Conservation (phyloP, 2,329 filamentous ascomycete genomes). For the Diaporthe velutina region DNA sequence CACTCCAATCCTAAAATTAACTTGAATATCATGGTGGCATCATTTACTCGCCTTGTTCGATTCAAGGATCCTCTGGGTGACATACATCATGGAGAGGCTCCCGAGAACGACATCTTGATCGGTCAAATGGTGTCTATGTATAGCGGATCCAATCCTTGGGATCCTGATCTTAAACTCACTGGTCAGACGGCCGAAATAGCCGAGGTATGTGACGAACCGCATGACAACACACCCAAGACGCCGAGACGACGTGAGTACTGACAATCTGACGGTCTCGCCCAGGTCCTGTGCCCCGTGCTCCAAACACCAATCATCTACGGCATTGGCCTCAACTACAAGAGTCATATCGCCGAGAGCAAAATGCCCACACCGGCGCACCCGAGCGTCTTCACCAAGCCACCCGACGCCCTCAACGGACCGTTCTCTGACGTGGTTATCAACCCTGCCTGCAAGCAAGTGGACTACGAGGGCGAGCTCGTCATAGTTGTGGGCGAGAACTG, state of each 20-base stretch:
- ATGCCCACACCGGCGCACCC: not conserved
- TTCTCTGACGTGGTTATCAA: constrained; percentile 47
- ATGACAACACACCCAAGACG: too few relatives aligned
- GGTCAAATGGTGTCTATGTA: not conserved
- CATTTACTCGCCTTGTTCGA: constrained; percentile 2
- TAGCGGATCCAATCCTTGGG: constrained; percentile 1
- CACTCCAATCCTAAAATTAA: too few relatives aligned
- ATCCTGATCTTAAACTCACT: not conserved
- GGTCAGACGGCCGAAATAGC: not conserved
- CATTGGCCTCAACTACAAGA: constrained; percentile 27
- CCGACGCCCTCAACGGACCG: constrained; percentile 15
- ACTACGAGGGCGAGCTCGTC: constrained; percentile 66
- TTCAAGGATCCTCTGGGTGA: not conserved
- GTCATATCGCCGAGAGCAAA: not conserved
- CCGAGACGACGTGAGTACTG: not conserved
- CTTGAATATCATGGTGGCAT: too few relatives aligned
- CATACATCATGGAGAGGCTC: not conserved
- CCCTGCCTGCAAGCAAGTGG: constrained; percentile 55
- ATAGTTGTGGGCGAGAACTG: constrained; percentile 61
- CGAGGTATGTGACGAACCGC: not conserved
- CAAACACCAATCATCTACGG: constrained; percentile 14
- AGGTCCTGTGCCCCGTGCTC: constrained; percentile 3
- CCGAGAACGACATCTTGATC: not conserved
- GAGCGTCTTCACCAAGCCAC: constrained; percentile 23
- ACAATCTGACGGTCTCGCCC: too few relatives aligned